These are phyloP conservation scores for Penicillium oxalicum DNA, from an alignment of 2,329 filamentous ascomycete species.

Conservation along the genomic window DNA sequence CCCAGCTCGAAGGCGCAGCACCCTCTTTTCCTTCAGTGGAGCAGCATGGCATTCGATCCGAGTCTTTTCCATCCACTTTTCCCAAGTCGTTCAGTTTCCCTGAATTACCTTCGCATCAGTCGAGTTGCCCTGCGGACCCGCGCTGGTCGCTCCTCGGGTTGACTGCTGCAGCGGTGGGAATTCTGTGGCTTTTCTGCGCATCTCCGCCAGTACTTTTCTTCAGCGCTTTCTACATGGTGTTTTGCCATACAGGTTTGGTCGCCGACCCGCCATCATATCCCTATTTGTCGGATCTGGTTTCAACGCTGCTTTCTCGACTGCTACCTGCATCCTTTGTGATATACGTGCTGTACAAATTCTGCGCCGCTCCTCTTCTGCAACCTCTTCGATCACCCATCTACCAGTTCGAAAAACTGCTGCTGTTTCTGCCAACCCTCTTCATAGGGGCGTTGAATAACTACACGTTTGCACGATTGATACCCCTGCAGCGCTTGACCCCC, in stretches of 20 bases:
- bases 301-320: constrained; percentile 71
- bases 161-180: constrained; percentile 69
- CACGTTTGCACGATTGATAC: constrained; percentile 80
- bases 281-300: constrained; percentile 65
- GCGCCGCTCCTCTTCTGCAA: constrained; percentile 64
- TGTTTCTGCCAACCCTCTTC: constrained; percentile 89
- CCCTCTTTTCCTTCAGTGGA: constrained; percentile 58
- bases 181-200: constrained; percentile 75
- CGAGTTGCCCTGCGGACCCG: constrained; percentile 66
- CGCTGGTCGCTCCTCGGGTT: constrained; percentile 80
- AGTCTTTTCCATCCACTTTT: constrained; percentile 80
- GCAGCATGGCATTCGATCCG: constrained; percentile 68
- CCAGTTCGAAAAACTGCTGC: constrained; percentile 80
- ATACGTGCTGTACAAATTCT: constrained; percentile 81
- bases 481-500: constrained; percentile 82
- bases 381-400: constrained; percentile 56
- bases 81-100: constrained; percentile 80
- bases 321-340: constrained; percentile 81
- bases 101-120: constrained; percentile 46
- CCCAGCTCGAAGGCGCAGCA: constrained; percentile 65
- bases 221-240: constrained; percentile 71
- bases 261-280: constrained; percentile 72
- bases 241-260: constrained; percentile 83
- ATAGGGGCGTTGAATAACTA: constrained; percentile 90
- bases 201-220: constrained; percentile 80